Conservation (phyloP, 768 basidiomycete genomes). For the Tulasnella sp. region DNA sequence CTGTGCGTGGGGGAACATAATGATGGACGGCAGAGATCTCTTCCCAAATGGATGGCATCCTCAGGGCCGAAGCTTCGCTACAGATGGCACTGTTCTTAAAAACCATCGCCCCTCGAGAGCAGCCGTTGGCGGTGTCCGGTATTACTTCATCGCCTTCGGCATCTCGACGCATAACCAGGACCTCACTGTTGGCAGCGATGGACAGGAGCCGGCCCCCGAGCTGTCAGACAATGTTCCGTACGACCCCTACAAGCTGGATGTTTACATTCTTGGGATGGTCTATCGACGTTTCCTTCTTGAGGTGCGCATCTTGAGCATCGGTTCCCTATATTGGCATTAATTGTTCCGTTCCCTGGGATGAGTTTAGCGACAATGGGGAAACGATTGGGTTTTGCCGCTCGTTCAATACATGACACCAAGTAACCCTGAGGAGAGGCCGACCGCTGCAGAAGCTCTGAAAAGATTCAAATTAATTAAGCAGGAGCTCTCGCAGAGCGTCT, state of each 20-base stretch:
- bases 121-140: background rate
- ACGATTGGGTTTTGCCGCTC: background rate
- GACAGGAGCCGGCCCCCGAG: constrained; percentile 15
- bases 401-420: constrained; percentile 4
- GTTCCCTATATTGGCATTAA: too few species aligned
- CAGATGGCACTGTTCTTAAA: background rate
- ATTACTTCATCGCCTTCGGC: constrained; percentile 19
- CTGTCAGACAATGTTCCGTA: constrained; percentile 11
- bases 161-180: background rate
- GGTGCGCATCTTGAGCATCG: background rate
- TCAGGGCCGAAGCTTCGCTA: background rate
- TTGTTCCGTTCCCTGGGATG: too few species aligned
- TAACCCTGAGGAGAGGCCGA: constrained; percentile 6
- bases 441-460: background rate
- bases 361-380: background rate
- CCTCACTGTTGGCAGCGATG: background rate
- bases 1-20: constrained; percentile 6
- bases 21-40: constrained; percentile 9
- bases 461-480: background rate
- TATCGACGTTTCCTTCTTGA: background rate
- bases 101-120: background rate
- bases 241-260: constrained; percentile 17
- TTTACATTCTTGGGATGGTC: constrained; percentile 15
- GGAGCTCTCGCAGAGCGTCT: background rate
- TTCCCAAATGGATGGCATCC: constrained; percentile 15